A percentile compares a stretch with the other conserved stretches of the same genome.
These are phyloP conservation scores for Pyrus hybrid DNA, from an alignment of 331 rosid species.

Conservation along the genomic window DNA sequence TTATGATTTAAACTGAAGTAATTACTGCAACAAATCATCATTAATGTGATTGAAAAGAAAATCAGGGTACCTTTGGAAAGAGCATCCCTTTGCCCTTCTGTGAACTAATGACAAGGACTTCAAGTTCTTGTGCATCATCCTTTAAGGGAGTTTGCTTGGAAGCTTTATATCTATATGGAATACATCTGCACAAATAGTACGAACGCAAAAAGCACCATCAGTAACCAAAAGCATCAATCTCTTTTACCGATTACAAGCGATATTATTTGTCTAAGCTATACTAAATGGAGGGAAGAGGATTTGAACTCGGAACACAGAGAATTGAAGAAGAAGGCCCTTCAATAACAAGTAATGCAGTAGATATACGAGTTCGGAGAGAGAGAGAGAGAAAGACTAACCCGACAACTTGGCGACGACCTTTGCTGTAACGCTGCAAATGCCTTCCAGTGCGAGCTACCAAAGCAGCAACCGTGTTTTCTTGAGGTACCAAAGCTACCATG, in stretches of 20 bases:
- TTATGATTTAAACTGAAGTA: not conserved
- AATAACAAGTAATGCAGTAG: not conserved
- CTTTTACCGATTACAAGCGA: not conserved
- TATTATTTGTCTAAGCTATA: too few species aligned
- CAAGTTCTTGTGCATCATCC: slow-evolving; percentile 39
- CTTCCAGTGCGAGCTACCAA: slow-evolving; percentile 93
- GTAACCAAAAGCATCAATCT: not conserved
- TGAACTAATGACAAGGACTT: slow-evolving; percentile 78
- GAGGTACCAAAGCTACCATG: slow-evolving; percentile 65
- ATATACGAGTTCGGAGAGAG: not conserved
- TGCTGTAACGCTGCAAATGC: slow-evolving; percentile 70
- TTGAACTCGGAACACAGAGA: not conserved
- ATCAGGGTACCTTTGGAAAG: slow-evolving; percentile 67
- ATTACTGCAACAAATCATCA: not conserved
- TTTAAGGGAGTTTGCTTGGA: slow-evolving; percentile 19
- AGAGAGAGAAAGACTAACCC: slow-evolving; percentile 48
- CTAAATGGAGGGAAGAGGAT: not conserved
- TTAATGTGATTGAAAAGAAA: not conserved
- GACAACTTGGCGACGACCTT: slow-evolving; percentile 93
- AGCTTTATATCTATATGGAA: slow-evolving; percentile 65
- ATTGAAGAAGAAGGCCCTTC: not conserved
- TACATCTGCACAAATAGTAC: slow-evolving; percentile 55
- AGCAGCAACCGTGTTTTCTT: slow-evolving; percentile 53
- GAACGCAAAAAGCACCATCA: not conserved
- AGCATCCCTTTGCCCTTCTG: slow-evolving; percentile 82